Percentiles rank a stretch among this genome's conserved stretches.
These are phyloP conservation scores for Cucumis hystrix DNA, from an alignment of 306 rosid species.

Conservation along the genomic window DNA sequence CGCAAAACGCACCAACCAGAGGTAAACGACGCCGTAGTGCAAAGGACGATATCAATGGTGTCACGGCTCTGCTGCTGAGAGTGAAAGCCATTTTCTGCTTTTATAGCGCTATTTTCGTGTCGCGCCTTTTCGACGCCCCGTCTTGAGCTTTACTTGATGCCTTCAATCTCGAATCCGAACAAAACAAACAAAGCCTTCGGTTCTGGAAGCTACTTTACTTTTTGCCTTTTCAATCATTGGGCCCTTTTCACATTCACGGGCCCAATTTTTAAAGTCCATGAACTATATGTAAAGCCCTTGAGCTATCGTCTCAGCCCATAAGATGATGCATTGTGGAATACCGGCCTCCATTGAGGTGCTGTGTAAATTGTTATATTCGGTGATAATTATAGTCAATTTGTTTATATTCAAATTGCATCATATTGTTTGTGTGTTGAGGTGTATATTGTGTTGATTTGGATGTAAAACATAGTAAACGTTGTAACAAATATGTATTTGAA, in stretches of 20 bases:
- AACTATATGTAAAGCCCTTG: not conserved
- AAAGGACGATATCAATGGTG: constrained; percentile 15
- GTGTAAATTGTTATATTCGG: too few species aligned
- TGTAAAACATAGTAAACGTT: too few species aligned
- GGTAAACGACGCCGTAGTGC: constrained; percentile 66
- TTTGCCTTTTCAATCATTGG: not conserved
- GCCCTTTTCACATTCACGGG: not conserved
- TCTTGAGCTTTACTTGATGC: not conserved
- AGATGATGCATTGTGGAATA: too few species aligned
- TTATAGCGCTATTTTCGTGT: not conserved
- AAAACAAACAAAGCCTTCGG: not conserved
- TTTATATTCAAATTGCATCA: too few species aligned
- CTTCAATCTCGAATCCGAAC: not conserved
- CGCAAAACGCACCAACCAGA: constrained; percentile 61
- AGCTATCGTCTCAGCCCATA: not conserved
- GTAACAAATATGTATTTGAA: too few species aligned
- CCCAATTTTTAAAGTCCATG: not conserved
- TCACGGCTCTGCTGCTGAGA: constrained; percentile 17
- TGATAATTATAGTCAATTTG: too few species aligned
- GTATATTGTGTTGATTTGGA: too few species aligned
- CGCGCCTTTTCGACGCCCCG: not conserved
- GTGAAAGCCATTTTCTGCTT: constrained; percentile 33
- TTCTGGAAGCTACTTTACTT: constrained; percentile 1
- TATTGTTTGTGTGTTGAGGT: too few species aligned
- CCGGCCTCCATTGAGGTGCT: too few species aligned